These are phyloP conservation scores for Diaporthe sp. DNA, from an alignment of 2,329 filamentous ascomycete genomes.

Conservation along the genomic window DNA sequence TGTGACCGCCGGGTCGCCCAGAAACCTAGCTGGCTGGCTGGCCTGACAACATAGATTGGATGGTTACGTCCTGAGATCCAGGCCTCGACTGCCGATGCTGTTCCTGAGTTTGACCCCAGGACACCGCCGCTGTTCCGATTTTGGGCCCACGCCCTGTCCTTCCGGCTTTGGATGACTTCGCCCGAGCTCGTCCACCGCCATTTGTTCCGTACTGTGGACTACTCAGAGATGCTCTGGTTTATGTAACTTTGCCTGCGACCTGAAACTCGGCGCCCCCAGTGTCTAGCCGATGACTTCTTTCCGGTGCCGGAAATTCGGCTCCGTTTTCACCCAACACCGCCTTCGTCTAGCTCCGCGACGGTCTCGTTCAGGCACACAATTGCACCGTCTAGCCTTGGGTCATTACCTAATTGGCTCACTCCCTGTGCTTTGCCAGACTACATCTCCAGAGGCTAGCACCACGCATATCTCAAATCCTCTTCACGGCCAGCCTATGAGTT, in stretches of 20 bases:
- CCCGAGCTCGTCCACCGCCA: neutral
- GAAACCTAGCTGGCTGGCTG: neutral
- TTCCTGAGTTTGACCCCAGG: conserved; percentile 19
- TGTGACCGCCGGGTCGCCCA: conserved; percentile 27
- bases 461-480: neutral
- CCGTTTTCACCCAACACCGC: neutral
- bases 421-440: neutral
- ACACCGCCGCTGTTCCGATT: neutral
- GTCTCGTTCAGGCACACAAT: neutral
- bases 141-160: neutral
- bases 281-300: neutral
- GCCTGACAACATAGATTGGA: conserved; percentile 12
- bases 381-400: neutral
- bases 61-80: conserved; percentile 17
- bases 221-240: neutral
- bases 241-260: neutral
- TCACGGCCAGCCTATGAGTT: neutral
- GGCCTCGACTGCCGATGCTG: conserved; percentile 15
- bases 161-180: neutral
- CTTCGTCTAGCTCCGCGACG: neutral
- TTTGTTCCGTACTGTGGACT: neutral
- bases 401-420: conserved; percentile 2
- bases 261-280: neutral
- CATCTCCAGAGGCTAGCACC: neutral
- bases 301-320: conserved; percentile 33